phyloP scores from a whole-genome alignment of 73 alveolate genomes.

The Symbiodinium pilosum region DNA sequence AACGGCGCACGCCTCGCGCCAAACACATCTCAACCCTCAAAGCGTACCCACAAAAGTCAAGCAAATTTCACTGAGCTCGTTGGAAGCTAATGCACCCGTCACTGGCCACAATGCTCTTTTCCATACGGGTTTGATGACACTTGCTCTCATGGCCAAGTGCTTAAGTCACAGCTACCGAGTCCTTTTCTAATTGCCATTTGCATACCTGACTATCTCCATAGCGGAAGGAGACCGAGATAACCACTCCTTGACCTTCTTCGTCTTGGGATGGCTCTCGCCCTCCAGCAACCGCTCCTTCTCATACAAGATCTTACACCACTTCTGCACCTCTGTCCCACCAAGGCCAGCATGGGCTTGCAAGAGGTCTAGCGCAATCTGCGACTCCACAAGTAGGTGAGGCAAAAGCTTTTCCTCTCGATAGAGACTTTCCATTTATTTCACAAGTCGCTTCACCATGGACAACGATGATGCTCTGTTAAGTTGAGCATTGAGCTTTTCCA shows the following conservation, averaged over 20 bases:
- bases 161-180: too few species aligned
- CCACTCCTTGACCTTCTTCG: constrained; percentile 34
- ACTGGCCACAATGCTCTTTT: too few species aligned
- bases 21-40: too few species aligned
- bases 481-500: background rate
- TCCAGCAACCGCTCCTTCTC: background rate
- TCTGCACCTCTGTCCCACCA: constrained; percentile 29
- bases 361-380: constrained; percentile 51
- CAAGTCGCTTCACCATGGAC: constrained; percentile 31
- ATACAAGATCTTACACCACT: constrained; percentile 39
- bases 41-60: too few species aligned
- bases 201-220: constrained; percentile 25
- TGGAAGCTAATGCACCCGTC: too few species aligned
- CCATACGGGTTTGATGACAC: too few species aligned
- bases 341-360: constrained; percentile 37
- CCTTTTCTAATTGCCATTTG: too few species aligned
- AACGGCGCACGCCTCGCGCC: too few species aligned
- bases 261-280: constrained; percentile 29
- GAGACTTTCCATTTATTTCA: constrained; percentile 27
- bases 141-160: too few species aligned
- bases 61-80: too few species aligned
- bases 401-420: constrained; percentile 33
- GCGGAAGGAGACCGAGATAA: constrained; percentile 34
- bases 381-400: constrained; percentile 26
- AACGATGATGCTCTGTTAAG: constrained; percentile 46